Evolutionary conservation across 2,329 filamentous ascomycete species (phyloP), one percentile per base, ranked within the genome.

Genomic region (Colletotrichum sidae): DNA sequence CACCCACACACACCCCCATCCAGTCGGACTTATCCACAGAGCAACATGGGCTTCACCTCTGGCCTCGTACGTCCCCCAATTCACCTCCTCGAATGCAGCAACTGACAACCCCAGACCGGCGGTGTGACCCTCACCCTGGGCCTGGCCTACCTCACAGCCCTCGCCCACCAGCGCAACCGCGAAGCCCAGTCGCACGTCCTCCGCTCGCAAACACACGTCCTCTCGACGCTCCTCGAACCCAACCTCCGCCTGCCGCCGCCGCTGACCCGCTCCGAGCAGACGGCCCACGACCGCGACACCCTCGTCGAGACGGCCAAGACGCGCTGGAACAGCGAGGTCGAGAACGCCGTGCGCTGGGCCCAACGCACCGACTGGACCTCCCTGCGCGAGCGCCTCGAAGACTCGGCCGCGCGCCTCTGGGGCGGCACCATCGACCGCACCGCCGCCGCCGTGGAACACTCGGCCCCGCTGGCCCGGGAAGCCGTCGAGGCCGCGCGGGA

Each of bases 111-210:
- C 35, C 70, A 94, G 91, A 88, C 91, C 69, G 90, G 91, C 73
- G 92, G 92, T 70, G 87, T 93, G 60, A 91, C 92, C 69, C 82
- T 95, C 67, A 94, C 92, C 53, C 87, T 92, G 66, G 89, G 89
- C 47, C 74, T 92, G 65, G 86, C 92, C 72, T 94, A 93, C 78
- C 83, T 94, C 60, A 88, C 89, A 53, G 80, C 92, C 39, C 85
- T 90, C 73, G 81, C 90, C 17, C 91, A 94, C 79, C 87, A 89
- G 71, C 86, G 87, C 68, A 91, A 87, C 75, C 89, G 92, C 70
- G 81, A 86, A 71, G 75, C 80, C 33, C 88, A 90, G 75, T 81
- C 83, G 70, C 81, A 83, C 68, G 72, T 83, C 63, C 81, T 91
- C 8, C 86, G 86, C 70, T 79, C 84, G 44, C 88, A 90, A 72